phyloP scores from a whole-genome alignment of 495 filamentous ascomycete species.

The Aspergillus asperescens region DNA sequence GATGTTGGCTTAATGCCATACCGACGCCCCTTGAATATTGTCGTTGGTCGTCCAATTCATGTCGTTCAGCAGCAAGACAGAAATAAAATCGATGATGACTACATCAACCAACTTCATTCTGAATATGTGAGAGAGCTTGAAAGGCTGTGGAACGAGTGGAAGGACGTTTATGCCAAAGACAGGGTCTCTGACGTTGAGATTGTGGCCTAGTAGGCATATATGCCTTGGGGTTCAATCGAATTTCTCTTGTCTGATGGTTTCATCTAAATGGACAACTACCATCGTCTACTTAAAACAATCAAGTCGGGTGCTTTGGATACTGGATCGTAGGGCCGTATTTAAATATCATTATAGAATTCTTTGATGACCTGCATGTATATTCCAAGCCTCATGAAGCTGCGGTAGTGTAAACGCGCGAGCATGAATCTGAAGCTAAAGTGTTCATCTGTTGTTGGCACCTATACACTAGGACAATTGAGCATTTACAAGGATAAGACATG shows the following conservation, averaged over 20 bases:
- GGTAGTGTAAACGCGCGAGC: too few species aligned
- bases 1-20: slow-evolving; percentile 96
- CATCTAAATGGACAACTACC: neutral
- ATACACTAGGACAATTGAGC: too few species aligned
- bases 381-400: too few species aligned
- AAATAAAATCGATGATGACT: slow-evolving; percentile 56
- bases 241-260: neutral
- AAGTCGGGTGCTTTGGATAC: too few species aligned
- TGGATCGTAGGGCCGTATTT: too few species aligned
- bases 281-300: neutral
- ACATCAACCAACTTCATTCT: slow-evolving; percentile 74
- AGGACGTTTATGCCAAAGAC: slow-evolving; percentile 73
- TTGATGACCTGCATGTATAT: too few species aligned
- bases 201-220: slow-evolving; percentile 51
- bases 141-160: slow-evolving; percentile 82
- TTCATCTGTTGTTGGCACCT: too few species aligned
- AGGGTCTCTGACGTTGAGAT: slow-evolving; percentile 72
- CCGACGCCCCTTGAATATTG: slow-evolving; percentile 76
- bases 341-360: too few species aligned
- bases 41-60: slow-evolving; percentile 75
- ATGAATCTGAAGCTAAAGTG: too few species aligned
- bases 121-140: slow-evolving; percentile 73
- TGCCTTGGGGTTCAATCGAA: neutral
- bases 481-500: too few species aligned
- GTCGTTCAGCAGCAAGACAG: slow-evolving; percentile 53